phyloP scores from a whole-genome alignment of 768 basidiomycete genomes.

The Suillus decipiens region DNA sequence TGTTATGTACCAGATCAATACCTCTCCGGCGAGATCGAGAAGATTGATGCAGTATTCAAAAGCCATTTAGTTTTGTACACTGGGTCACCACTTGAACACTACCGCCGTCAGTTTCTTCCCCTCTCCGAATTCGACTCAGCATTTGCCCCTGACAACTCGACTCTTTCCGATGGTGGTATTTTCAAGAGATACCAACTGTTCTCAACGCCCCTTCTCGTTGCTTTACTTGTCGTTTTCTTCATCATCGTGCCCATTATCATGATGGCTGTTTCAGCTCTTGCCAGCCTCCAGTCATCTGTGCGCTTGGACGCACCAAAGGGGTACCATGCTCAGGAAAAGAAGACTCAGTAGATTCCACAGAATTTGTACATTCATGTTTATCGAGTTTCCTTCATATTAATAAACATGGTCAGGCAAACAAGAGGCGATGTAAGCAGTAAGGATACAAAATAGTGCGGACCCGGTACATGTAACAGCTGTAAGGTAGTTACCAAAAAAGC shows the following conservation, averaged over 20 bases:
- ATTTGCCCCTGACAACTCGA: constrained; percentile 34
- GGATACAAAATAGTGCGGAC: constrained; percentile 26
- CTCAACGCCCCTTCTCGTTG: constrained; percentile 70
- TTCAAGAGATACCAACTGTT: constrained; percentile 76
- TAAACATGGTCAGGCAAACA: background rate
- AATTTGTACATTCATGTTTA: constrained; percentile 14
- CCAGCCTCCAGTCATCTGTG: constrained; percentile 73
- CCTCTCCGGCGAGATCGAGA: constrained; percentile 50
- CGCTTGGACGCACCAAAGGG: constrained; percentile 65
- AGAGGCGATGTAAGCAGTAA: constrained; percentile 28
- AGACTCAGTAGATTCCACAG: constrained; percentile 60
- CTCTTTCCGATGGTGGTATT: constrained; percentile 55
- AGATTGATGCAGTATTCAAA: constrained; percentile 50
- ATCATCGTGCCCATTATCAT: constrained; percentile 66
- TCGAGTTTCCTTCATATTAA: constrained; percentile 2
- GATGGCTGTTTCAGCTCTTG: constrained; percentile 63
- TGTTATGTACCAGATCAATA: constrained; percentile 38
- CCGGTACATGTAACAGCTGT: constrained; percentile 18
- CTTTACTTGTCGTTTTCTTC: constrained; percentile 65
- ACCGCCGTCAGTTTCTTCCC: constrained; percentile 43
- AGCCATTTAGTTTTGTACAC: constrained; percentile 69
- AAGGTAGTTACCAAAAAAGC: constrained; percentile 12
- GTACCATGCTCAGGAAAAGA: constrained; percentile 70
- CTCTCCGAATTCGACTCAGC: constrained; percentile 31
- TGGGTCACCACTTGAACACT: constrained; percentile 47